Evolutionary conservation across 2,329 filamentous ascomycete species (phyloP), one percentile per base, ranked within the genome.

Genomic region (Biscogniauxia marginata): DNA sequence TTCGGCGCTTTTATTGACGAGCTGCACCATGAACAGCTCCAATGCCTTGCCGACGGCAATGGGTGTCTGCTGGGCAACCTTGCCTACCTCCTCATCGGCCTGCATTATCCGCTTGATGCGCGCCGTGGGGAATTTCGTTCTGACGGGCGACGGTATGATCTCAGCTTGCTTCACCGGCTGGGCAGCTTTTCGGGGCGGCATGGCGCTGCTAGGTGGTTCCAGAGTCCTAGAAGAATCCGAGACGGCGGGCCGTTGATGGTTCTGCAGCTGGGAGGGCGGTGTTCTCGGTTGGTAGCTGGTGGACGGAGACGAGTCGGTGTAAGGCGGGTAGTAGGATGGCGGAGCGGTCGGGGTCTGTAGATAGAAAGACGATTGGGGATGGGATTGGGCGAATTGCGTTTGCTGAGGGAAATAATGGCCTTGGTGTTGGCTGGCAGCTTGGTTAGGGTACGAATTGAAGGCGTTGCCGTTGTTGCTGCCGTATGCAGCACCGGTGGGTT

Each of bases 71-170:
- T 99, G 95, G 3, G 95, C 93, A 8, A 99, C 95, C 76, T 99
- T 99, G 60, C 95, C 95, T 0, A 99, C 93, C 72, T 99, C 95
- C 70, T 99, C 95, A 70, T 99, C 95, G 9, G 93, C 93, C 76
- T 99, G 95, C 95, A 99, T 98, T 68, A 99, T 98, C 51, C 95
- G 87, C 81, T 99, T 99, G 79, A 99, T 99, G 60, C 95, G 84
- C 13, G 95, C 95, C 25, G 96, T 96, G 1, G 95, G 95, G 69
- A 99, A 99, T 69, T 97, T 97, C 30, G 93, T 98, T 74, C 86
- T 90, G 66, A 99, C 91, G 46, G 91, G 81, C 74, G 76, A 96
- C 76, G 73, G 84, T 72, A 76, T 85, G 65, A 84, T 75, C 46
- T 73, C 71, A 24, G 74, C 71, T 53, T 74, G 70, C 57, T 65